Evolutionary conservation across 441 rosid genomes (phyloP), one percentile per base, ranked within the genome.

Genomic region (Mallotus repandus): DNA sequence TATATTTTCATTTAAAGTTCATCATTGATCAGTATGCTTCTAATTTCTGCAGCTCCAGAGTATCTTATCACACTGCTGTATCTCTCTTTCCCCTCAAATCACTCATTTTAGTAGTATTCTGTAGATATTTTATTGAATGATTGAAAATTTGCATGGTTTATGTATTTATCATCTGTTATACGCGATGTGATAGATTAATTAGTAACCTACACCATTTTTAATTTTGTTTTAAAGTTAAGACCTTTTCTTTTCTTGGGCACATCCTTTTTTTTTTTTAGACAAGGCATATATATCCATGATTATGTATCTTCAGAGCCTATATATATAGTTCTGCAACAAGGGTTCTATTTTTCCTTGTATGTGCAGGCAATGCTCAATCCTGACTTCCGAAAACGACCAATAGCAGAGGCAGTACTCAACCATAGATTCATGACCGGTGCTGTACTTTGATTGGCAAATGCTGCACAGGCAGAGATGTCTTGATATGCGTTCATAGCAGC

Each of bases 361-460:
- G 14, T 77, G 86, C 74, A 92, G 98, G 92, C 90, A 66, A 92
- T 94, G 97, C 79, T 94, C 79, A 82, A 85, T 79, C 86, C 91
- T 0, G 92, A 94, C 78, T 87, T 84, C 63, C 83, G 87, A 35
- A 89, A 94, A 55, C 86, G 98, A 16, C 97, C 97, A 63, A 78
- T 76, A 70, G 97, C 97, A 56, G 89, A 89, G 78, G 91, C 97
- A 75, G 87, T 90, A 56, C 83, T 86, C 45, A 85, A 76, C 67
- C 98, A 94, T 76, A 87, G 82, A 38, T 94, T 94, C 84, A 55
- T 90, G 80, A 86, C 76, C 4, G 81, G 80, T 46, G 75, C 80
- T 70, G 77, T 80, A 35, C 77, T 77, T 35, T 87, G 86, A 88
- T n/a, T 14, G 45, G 58, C 63, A 57, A 22, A 45, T 18, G 59